Evolutionary conservation across 345 rosid species (phyloP), one percentile per base, ranked within the genome.

Genomic region (Orychophragmus violaceus): DNA sequence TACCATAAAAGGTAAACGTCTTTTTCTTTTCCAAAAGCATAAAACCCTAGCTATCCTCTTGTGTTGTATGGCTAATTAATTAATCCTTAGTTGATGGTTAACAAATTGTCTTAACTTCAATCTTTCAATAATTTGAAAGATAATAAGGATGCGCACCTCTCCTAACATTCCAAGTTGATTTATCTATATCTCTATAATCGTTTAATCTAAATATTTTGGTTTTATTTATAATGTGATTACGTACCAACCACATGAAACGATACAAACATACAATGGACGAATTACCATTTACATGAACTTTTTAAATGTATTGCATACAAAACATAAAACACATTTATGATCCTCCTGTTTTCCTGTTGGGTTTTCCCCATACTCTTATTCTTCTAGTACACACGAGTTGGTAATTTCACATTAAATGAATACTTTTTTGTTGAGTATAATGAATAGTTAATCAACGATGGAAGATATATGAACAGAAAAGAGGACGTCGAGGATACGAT

Each of bases 401-500:
- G 56, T 33, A 42, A n/a, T 22, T 61, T 36, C 46, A 71, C 32
- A 54, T 32, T 24, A 12, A 42, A 12, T 44, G 25, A 24, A 58
- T 68, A 45, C n/a, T 19, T 48, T 58, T 69, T 39, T 28, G 59
- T 41, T 41, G 6, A 50, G 3, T 14, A 37, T 22, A 29, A 39
- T 50, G 33, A 60, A 42, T 70, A 42, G 50, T 24, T 54, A 44
- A 63, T 54, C 8, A 62, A 27, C 14, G 8, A 62, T 33, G 18
- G 59, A 56, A 46, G 64, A 64, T 62, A 54, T 39, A 71, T 33
- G 45, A 41, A 63, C 33, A 29, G 48, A 56, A 71, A 64, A 72
- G 65, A 72, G 65, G 59, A 56, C 70, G 70, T 64, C 33, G 44
- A 64, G 45, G 76, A 71, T 72, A 72, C 59, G 76, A 64, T n/a